Base-by-base conservation (phyloP, 1,284 basidiomycete species). In the Marasmius fiardii region DNA sequence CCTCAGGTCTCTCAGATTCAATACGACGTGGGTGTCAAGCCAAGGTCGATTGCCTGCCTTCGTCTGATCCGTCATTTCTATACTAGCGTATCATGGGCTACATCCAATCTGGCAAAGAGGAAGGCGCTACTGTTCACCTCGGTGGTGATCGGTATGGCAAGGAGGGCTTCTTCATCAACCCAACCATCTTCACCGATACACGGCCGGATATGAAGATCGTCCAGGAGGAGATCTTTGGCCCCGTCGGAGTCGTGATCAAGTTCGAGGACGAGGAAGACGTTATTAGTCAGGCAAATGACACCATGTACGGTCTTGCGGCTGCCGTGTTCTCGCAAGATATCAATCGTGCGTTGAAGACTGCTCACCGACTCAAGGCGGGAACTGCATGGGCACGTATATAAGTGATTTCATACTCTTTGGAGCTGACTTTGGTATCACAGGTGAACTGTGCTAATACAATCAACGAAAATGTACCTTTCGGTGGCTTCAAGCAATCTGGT, bases 191-290 rank as follows among this genome's bases (percentile, higher is more conserved):
- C 78, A 88, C 88, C 39, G 77, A 93, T 67, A 82, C 82, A 56
- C 80, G 77, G 53, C 78, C 83, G 33, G 80, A 88, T 61, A 93
- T 94, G 90, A 87, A 82, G 73, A 95, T 97, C 66, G 85, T 89
- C 51, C 74, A 79, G 62, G 94, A 96, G 73, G 94, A 96, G 72
- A 93, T 95, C 64, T 94, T 94, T 65, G 93, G 92, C 21, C 93
- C 93, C 44, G 88, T 92, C 49, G 82, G 80, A 53, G 83, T 86
- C 14, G 67, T 92, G n/a, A 79, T 83, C 72, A 87, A 86, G 67
- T 91, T 91, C 72, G 75, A 81, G 63, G 78, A 83, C 43, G 86
- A 87, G 64, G 75, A 78, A 50, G 70, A 23, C 34, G 49, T 4
- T 37, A 18, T 21, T 11, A 31, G 18, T 7, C 35, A 52, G n/a